phyloP scores from a whole-genome alignment of 2,329 filamentous ascomycete genomes.

The Trichoderma guizhouense region DNA sequence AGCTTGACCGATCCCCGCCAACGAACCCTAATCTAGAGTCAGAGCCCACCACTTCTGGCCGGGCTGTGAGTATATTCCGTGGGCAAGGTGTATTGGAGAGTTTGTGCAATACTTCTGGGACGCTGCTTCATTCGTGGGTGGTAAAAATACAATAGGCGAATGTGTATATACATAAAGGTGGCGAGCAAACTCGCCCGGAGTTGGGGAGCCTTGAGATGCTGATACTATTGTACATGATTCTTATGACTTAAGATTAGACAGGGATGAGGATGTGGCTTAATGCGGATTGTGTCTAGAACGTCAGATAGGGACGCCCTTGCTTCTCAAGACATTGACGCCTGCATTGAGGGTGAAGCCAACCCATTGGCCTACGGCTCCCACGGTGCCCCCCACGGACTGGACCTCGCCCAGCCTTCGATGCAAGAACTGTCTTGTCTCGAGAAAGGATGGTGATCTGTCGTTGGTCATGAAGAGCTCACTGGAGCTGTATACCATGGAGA shows the following conservation, averaged over 20 bases:
- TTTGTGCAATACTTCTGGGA: not conserved
- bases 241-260: not conserved
- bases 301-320: constrained; percentile 80
- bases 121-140: not conserved
- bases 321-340: constrained; percentile 77
- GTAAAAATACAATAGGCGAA: not conserved
- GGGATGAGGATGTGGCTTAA: not conserved
- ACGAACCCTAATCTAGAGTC: constrained; percentile 38
- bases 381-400: constrained; percentile 56
- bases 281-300: not conserved
- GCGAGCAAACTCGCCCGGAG: not conserved
- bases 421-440: constrained; percentile 77
- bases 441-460: constrained; percentile 69
- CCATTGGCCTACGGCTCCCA: constrained; percentile 70
- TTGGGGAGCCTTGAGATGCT: not conserved
- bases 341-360: constrained; percentile 76
- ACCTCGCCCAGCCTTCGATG: constrained; percentile 70
- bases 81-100: not conserved
- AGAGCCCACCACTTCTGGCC: not conserved
- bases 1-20: constrained; percentile 61
- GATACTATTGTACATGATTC: constrained; percentile 16
- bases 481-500: constrained; percentile 62
- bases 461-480: constrained; percentile 93
- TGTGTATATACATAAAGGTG: constrained; percentile 7
- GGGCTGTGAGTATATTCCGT: not conserved